phyloP scores from a whole-genome alignment of 345 rosid species.

The Citrus maxima region DNA sequence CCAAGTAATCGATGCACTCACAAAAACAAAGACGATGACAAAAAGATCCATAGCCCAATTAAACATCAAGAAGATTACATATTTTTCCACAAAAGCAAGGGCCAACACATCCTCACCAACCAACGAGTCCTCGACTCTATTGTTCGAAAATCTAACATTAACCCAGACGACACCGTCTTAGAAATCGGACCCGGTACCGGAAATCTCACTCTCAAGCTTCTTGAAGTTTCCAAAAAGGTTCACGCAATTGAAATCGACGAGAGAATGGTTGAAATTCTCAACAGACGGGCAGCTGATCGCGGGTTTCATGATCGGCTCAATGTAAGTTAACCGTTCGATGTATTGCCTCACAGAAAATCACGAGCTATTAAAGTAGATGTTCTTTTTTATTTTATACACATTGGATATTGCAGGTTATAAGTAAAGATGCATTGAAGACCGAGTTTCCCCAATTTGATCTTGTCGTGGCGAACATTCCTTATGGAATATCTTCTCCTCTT shows the following conservation, averaged over 20 bases:
- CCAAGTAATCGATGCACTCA: conserved; percentile 7
- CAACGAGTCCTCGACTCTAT: conserved; percentile 68
- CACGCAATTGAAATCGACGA: conserved; percentile 69
- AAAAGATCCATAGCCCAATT: neutral
- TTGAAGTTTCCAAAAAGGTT: conserved; percentile 52
- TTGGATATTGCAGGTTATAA: conserved; percentile 48
- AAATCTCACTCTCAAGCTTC: conserved; percentile 83
- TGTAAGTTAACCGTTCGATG: conserved; percentile 52
- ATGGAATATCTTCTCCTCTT: conserved; percentile 81
- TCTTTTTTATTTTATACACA: neutral
- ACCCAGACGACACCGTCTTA: conserved; percentile 59
- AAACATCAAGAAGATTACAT: conserved; percentile 34
- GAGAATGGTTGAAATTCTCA: conserved; percentile 75
- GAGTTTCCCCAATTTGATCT: conserved; percentile 73
- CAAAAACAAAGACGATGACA: conserved; percentile 10
- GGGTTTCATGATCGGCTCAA: conserved; percentile 45
- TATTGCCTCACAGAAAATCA: conserved; percentile 36
- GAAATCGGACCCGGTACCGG: conserved; percentile 96
- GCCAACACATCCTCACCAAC: conserved; percentile 91
- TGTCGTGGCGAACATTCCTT: conserved; percentile 83
- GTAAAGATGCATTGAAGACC: conserved; percentile 72
- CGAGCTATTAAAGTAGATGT: neutral
- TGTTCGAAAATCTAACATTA: conserved; percentile 49
- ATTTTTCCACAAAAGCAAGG: conserved; percentile 68
- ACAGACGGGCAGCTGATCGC: conserved; percentile 42